Evolutionary conservation across 768 basidiomycete species (phyloP), one percentile per base, ranked within the genome.

Genomic region (Lentinula boryana): DNA sequence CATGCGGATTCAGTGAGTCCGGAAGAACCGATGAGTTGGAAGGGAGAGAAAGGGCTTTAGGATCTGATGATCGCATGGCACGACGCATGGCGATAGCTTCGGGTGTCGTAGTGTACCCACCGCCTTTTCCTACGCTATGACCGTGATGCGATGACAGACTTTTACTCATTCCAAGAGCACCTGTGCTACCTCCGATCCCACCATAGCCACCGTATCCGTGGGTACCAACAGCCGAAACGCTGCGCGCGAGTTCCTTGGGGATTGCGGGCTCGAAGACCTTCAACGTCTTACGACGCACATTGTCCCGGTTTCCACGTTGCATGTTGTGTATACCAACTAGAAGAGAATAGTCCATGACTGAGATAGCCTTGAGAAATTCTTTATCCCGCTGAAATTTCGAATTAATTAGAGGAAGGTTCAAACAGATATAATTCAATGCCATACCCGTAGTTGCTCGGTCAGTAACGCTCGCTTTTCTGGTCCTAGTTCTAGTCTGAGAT

Each of bases 331-430:
- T 92, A 1, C 97, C 97, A 15, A 98, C 87, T 48, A 99, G 81
- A 27, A 99, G 76, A 64, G 90, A 93, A 71, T 99, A 98, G 72
- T 98, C 97, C 95, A 98, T 98, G 60, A 99, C 95, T 48, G 84
- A 76, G 18, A 97, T 78, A 64, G 74, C 72, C 74, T 89, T 89
- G 71, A 99, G 72, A 65, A 98, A 84, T 73, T 92, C 93, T 21
- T 87, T 80, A 68, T 99, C 97, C 55, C 95, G 76, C 64, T 56
- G 27, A 18, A 55, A 21, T 36, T 21, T 54, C 3, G 53, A 15
- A 27, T 27, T 41, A 15, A 8, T 5, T 21, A 18, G n/a, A 56
- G 27, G 12, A 31, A 41, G 9, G 23, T 23, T 32, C 15, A 23
- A 32, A 15, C 18, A n/a, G 16, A 9, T 23, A 23, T 48, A 21